A percentile compares a stretch with the other conserved stretches of the same genome.
These are phyloP conservation scores for Aspergillus sp. DNA, from an alignment of 2,329 filamentous ascomycete genomes.

Conservation along the genomic window DNA sequence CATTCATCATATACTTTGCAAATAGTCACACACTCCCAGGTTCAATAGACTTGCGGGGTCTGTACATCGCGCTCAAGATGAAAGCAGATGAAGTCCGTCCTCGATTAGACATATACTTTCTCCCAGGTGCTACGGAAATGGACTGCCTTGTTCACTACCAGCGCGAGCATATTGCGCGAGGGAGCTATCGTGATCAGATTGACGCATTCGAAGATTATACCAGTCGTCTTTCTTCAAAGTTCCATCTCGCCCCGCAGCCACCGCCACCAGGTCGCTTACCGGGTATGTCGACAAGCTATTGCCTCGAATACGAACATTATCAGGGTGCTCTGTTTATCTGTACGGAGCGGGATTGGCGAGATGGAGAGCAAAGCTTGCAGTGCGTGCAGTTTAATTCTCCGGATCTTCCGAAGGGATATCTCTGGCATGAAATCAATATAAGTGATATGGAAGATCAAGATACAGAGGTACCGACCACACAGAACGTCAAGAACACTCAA, in stretches of 20 bases:
- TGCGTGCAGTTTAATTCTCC: not conserved
- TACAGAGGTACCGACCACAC: too few relatives aligned
- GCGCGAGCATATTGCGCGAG: not conserved
- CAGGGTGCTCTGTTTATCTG: not conserved
- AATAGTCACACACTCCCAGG: not conserved
- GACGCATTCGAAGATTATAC: not conserved
- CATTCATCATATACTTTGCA: not conserved
- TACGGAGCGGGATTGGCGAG: not conserved
- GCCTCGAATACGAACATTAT: not conserved
- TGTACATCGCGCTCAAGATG: not conserved
- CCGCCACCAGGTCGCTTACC: not conserved
- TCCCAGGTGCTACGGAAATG: not conserved
- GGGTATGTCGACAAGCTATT: not conserved
- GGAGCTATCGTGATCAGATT: not conserved
- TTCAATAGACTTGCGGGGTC: not conserved
- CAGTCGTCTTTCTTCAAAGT: not conserved
- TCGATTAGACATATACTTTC: not conserved
- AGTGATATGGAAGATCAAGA: too few relatives aligned
- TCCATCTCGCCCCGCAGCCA: not conserved
- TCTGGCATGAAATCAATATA: too few relatives aligned
- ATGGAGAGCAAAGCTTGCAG: not conserved
- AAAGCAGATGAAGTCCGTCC: not conserved
- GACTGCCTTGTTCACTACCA: not conserved
- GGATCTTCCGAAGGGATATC: too few relatives aligned
- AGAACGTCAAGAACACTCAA: too few relatives aligned